Evolutionary conservation across 257 asterid species (phyloP), one percentile per base, ranked within the genome.

Genomic region (Solanum habrochaites): DNA sequence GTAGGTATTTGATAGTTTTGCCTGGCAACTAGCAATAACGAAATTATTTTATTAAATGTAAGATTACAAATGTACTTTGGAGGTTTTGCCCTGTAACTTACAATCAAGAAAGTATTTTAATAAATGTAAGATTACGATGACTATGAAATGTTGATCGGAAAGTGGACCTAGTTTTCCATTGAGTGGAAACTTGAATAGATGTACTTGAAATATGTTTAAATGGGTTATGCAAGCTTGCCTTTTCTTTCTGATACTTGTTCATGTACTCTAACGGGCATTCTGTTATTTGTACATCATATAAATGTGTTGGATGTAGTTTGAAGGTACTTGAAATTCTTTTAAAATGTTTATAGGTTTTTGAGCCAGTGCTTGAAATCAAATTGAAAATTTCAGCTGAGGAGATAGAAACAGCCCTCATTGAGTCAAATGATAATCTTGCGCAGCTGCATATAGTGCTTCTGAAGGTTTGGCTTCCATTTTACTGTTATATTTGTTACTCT

Each of bases 371-470:
- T 62, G 85, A 87, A 88, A 88, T 85, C 72, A 89, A 89, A 56
- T 27, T 93, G 88, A 93, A 93, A 94, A 82, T 92, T 83, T 93
- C 99, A n/a, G 98, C 98, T 39, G 98, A 96, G 90, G 98, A 96
- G 83, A 88, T 95, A 25, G 99, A 96, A 91, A 89, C 93, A 25
- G 98, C 96, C 9, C 94, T 96, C 84, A 93, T 96, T 52, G 92
- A 90, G 89, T 95, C 93, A 37, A 93, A 95, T 89, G 90, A 86
- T 43, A 89, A 92, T 47, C 96, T 96, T 90, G 91, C 93, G 78
- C 91, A 92, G 91, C 95, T 96, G 89, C 99, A 96, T 90, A 89
- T 92, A 56, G 86, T 89, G 40, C 98, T 96, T 87, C 86, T 96
- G 87, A 92, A 94, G 99, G 99, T 96, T 81, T 84, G 87, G 71